A percentile compares a stretch with the other conserved stretches of the same genome.
Conservation (phyloP, 2,329 filamentous ascomycete genomes). For the Macrophomina pseudophaseolina region DNA sequence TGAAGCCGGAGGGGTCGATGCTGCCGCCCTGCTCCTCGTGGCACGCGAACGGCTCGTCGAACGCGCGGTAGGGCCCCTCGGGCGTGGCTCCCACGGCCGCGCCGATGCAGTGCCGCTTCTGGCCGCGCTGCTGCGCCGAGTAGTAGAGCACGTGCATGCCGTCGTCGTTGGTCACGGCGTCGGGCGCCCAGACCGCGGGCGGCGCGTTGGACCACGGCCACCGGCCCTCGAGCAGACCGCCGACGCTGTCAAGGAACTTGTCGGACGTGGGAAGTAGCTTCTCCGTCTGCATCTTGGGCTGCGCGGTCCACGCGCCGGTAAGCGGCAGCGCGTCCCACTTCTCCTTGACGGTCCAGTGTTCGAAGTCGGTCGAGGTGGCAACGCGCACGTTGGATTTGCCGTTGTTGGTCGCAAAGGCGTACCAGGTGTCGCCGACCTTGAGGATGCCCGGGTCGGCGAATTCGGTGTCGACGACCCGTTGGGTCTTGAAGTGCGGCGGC, state of each 20-base stretch:
- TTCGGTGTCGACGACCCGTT: neutral
- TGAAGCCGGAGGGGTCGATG: slow-evolving; percentile 67
- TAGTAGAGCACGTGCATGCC: slow-evolving; percentile 68
- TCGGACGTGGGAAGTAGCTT: neutral
- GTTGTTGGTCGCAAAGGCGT: slow-evolving; percentile 43
- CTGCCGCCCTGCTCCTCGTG: slow-evolving; percentile 56
- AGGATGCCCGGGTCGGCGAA: slow-evolving; percentile 47
- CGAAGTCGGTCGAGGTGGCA: slow-evolving; percentile 44
- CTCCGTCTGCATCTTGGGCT: slow-evolving; percentile 1
- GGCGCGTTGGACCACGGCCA: slow-evolving; percentile 28
- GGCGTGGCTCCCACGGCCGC: slow-evolving; percentile 56
- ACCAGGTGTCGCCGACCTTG: slow-evolving; percentile 41
- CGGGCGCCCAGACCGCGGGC: slow-evolving; percentile 43
- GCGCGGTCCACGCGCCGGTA: slow-evolving; percentile 36
- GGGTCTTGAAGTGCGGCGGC: slow-evolving; percentile 16
- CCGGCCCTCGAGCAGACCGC: neutral
- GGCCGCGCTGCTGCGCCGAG: slow-evolving; percentile 52
- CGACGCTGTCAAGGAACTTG: neutral
- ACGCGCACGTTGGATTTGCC: slow-evolving; percentile 40
- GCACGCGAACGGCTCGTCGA: slow-evolving; percentile 58
- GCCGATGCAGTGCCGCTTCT: slow-evolving; percentile 62
- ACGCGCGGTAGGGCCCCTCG: slow-evolving; percentile 60
- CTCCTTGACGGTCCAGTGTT: slow-evolving; percentile 36
- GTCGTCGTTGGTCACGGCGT: slow-evolving; percentile 37
- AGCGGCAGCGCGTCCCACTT: slow-evolving; percentile 38